phyloP scores from a whole-genome alignment of 345 rosid genomes.

The Erodium maritimum region DNA sequence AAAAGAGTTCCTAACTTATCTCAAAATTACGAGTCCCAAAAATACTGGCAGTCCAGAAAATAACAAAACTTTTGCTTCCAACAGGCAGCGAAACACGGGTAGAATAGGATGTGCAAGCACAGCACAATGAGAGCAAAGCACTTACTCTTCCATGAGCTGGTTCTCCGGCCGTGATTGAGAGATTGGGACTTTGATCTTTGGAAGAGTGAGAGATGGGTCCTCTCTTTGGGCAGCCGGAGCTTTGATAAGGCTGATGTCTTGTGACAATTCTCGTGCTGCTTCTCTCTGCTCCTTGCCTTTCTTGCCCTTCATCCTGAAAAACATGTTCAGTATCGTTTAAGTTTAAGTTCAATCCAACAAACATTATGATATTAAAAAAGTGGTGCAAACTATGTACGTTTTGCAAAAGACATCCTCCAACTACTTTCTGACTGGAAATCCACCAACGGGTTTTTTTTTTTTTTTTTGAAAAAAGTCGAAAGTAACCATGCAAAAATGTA shows the following conservation, averaged over 20 bases:
- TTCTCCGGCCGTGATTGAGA: slow-evolving; percentile 25
- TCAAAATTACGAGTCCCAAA: too few species aligned
- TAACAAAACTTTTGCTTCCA: too few species aligned
- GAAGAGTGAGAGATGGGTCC: slow-evolving; percentile 29
- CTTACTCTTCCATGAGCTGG: slow-evolving; percentile 70
- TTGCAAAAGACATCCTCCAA: too few species aligned
- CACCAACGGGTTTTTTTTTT: too few species aligned
- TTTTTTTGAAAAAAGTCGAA: too few species aligned
- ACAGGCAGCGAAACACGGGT: too few species aligned
- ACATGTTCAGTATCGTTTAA: neutral
- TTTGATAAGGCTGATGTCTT: slow-evolving; percentile 36
- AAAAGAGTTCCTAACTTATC: too few species aligned
- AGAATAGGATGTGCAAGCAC: too few species aligned
- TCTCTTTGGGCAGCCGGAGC: slow-evolving; percentile 30
- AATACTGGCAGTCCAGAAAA: too few species aligned
- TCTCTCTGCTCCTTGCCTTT: slow-evolving; percentile 28
- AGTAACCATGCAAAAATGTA: too few species aligned
- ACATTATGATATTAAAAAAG: neutral
- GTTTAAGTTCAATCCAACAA: neutral
- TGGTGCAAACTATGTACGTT: too few species aligned
- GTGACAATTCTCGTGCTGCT: slow-evolving; percentile 31
- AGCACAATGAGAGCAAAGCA: neutral
- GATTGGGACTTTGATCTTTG: slow-evolving; percentile 48
- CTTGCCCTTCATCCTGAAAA: slow-evolving; percentile 50
- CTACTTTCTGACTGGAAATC: too few species aligned